Conservation (phyloP, 139 green algal genomes). For the Chlamydomonas incerta region DNA sequence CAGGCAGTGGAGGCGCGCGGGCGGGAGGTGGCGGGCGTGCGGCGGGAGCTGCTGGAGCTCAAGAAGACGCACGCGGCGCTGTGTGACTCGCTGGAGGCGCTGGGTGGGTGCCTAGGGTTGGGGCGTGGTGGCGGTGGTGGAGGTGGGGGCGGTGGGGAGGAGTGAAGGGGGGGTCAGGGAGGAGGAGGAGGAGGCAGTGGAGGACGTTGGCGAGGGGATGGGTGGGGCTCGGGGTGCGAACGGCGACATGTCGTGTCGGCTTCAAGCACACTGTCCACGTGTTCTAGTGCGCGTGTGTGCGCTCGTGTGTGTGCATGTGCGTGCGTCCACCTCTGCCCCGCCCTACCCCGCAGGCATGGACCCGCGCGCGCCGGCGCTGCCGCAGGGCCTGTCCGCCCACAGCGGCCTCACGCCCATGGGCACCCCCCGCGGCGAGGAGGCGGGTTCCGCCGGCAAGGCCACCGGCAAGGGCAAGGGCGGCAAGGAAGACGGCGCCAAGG, state of each 20-base stretch:
- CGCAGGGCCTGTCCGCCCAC: background rate
- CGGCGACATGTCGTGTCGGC: no score
- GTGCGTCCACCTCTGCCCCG: no score
- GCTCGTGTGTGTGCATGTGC: no score
- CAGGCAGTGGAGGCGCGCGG: slow-evolving; percentile 22
- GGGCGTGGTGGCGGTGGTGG: background rate
- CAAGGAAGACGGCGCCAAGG: background rate
- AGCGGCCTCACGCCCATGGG: background rate
- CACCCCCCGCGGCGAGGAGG: background rate
- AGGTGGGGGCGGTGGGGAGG: background rate
- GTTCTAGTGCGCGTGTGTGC: no score
- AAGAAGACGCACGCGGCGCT: slow-evolving; percentile 25
- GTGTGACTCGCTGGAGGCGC: slow-evolving; percentile 22
- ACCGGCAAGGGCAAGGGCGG: background rate
- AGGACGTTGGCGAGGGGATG: no score
- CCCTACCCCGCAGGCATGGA: slow-evolving; percentile 21
- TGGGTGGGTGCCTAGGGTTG: background rate
- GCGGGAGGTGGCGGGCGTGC: slow-evolving; percentile 33
- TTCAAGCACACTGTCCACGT: no score
- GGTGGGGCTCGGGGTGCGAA: no score
- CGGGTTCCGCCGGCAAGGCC: background rate
- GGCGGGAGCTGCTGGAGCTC: slow-evolving; percentile 39
- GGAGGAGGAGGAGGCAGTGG: no score
- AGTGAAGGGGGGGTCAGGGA: no score
- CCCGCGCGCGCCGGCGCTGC: slow-evolving; percentile 29